A percentile compares a stretch with the other conserved stretches of the same genome.
These are phyloP conservation scores for Davidsoniella neocaledoniae DNA, from an alignment of 2,329 filamentous ascomycete species.

Conservation along the genomic window DNA sequence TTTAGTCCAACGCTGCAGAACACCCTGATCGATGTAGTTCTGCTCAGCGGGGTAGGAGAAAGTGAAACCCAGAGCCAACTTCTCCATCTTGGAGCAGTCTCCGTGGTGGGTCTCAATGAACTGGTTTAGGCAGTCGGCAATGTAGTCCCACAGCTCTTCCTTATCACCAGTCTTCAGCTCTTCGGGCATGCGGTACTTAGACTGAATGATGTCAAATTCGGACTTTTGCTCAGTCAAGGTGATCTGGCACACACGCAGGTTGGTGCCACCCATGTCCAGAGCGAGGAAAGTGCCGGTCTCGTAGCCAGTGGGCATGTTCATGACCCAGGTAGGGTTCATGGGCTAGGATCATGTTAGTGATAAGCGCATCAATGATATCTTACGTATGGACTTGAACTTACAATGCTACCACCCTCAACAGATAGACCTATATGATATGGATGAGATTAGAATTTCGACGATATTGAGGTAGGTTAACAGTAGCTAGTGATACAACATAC, in stretches of 20 bases:
- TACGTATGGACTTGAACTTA: conserved; percentile 31
- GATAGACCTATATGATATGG: conserved; percentile 21
- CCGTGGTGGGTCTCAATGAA: conserved; percentile 79
- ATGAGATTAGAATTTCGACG: not conserved
- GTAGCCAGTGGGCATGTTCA: conserved; percentile 70
- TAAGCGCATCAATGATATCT: not conserved
- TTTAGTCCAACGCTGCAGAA: conserved; percentile 93
- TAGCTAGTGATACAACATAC: conserved; percentile 25
- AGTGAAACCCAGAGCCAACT: conserved; percentile 75
- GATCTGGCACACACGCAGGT: conserved; percentile 87
- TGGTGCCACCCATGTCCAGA: conserved; percentile 92
- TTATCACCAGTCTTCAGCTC: conserved; percentile 73
- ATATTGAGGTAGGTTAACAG: not conserved
- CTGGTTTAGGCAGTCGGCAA: conserved; percentile 79
- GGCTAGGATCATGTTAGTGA: conserved; percentile 37
- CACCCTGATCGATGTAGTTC: conserved; percentile 80
- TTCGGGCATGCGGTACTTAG: conserved; percentile 88
- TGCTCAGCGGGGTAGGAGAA: conserved; percentile 93
- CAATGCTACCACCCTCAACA: conserved; percentile 82
- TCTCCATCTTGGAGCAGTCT: conserved; percentile 41
- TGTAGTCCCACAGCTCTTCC: conserved; percentile 87
- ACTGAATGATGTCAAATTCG: conserved; percentile 87
- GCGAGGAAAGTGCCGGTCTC: conserved; percentile 81
- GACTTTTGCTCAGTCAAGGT: conserved; percentile 73
- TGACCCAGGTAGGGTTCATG: conserved; percentile 97